A percentile compares a stretch with the other conserved stretches of the same genome.
phyloP scores from a whole-genome alignment of 2,329 filamentous ascomycete species.

The Penicillium sp. region DNA sequence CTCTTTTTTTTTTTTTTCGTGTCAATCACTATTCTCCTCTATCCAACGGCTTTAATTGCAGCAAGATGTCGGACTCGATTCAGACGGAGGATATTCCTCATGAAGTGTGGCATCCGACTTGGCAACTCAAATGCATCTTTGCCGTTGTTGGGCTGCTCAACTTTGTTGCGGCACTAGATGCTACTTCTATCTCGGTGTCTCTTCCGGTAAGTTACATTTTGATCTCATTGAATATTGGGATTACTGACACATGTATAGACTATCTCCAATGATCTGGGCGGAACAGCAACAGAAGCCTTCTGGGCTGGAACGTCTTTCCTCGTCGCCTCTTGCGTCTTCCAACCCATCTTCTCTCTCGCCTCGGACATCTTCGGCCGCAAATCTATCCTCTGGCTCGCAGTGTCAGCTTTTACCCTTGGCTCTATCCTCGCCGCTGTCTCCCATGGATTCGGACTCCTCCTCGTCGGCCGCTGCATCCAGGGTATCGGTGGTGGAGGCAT shows the following conservation, averaged over 20 bases:
- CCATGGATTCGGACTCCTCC: constrained; percentile 42
- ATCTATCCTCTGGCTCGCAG: not conserved
- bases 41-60: too few species aligned
- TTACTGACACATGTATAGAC: too few species aligned
- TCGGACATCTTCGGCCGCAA: constrained; percentile 16
- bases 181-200: constrained; percentile 13
- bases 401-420: too few species aligned
- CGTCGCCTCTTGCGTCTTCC: constrained; percentile 11
- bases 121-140: constrained; percentile 6
- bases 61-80: too few species aligned
- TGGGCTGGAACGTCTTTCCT: constrained; percentile 16
- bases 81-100: too few species aligned
- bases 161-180: constrained; percentile 9
- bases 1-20: too few species aligned
- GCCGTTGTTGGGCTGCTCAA: constrained; percentile 9
- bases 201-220: constrained; percentile 4
- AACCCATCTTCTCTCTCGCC: constrained; percentile 8
- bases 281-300: constrained; percentile 5
- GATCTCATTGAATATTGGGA: too few species aligned
- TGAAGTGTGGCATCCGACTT: too few species aligned
- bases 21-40: too few species aligned
- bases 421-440: constrained; percentile 10
- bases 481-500: constrained; percentile 52
- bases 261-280: too few species aligned
- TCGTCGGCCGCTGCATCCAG: constrained; percentile 56